Evolutionary conservation across 257 asterid species (phyloP), one percentile per base, ranked within the genome.

Genomic region (Anisodus tanguticus): DNA sequence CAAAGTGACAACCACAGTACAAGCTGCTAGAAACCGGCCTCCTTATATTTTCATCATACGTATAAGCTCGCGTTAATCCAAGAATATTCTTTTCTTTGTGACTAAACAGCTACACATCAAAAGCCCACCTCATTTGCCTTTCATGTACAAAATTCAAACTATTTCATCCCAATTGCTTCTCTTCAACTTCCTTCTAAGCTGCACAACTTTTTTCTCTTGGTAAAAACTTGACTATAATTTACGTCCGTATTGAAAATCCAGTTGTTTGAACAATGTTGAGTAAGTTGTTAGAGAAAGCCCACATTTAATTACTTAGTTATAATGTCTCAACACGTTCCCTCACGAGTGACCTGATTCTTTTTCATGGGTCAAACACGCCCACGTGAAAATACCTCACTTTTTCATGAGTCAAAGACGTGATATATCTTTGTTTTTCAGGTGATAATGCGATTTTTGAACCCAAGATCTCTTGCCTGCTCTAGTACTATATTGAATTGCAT

Each of bases 141-240:
- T 67, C 4, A 67, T 17, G 76, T 53, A 77, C 66, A 19, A 47
- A 47, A 47, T 15, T 22, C 41, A 47, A 26, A n/a, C 71, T 72
- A 8, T 74, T 74, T n/a, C 60, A 74, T 26, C 31, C 80, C 31
- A 74, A 16, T 74, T 47, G 35, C 39, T 41, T 10, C 80, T 74
- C 17, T 53, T 74, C 37, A 45, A 63, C 8, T 63, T 4, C 26
- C 41, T 63, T 62, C 39, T 4, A 22, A 22, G 15, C 16, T 8
- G 69, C 69, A 62, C 39, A 62, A 62, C 72, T 31, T 31, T 22
- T 31, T 31, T 31, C 35, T 31, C 35, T 31, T 31, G 35, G 2
- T 31, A 31, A 31, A 31, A 31, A 31, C 35, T 31, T 31, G 35
- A 31, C 35, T 31, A 31, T 31, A 31, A 26, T 31, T 31, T 31